Conservation (phyloP, 2,329 filamentous ascomycete genomes). For the Sporothrix pallida region DNA sequence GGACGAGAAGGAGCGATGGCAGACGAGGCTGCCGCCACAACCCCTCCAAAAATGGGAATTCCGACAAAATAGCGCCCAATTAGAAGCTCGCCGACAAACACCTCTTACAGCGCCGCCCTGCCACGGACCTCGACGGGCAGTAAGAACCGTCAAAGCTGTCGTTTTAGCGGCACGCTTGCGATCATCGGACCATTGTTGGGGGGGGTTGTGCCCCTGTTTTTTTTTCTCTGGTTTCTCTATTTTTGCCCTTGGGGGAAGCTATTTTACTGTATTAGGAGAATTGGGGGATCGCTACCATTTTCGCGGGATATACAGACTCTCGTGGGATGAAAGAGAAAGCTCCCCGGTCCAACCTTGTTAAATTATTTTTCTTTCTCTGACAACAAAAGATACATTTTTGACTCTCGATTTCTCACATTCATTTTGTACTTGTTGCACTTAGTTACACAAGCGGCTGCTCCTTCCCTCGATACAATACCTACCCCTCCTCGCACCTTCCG, state of each 20-base stretch:
- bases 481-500: slow-evolving; percentile 10
- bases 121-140: slow-evolving; percentile 18
- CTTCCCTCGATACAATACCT: neutral
- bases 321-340: neutral
- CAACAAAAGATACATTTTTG: neutral
- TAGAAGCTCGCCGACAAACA: neutral
- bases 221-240: neutral
- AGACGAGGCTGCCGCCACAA: slow-evolving; percentile 29
- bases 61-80: slow-evolving; percentile 1
- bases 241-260: slow-evolving; percentile 3
- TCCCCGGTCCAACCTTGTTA: neutral
- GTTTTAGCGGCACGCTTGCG: slow-evolving; percentile 22
- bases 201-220: slow-evolving; percentile 22
- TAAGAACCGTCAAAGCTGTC: neutral
- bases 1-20: neutral
- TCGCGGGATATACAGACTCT: slow-evolving; percentile 6
- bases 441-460: neutral
- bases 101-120: slow-evolving; percentile 4
- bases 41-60: slow-evolving; percentile 25
- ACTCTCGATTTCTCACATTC: neutral
- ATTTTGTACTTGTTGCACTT: neutral
- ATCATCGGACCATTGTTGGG: neutral
- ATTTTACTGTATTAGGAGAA: slow-evolving; percentile 17
- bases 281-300: neutral
- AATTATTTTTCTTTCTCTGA: neutral